Conservation (phyloP, 768 basidiomycete species). For the Boletus rubropictus region DNA sequence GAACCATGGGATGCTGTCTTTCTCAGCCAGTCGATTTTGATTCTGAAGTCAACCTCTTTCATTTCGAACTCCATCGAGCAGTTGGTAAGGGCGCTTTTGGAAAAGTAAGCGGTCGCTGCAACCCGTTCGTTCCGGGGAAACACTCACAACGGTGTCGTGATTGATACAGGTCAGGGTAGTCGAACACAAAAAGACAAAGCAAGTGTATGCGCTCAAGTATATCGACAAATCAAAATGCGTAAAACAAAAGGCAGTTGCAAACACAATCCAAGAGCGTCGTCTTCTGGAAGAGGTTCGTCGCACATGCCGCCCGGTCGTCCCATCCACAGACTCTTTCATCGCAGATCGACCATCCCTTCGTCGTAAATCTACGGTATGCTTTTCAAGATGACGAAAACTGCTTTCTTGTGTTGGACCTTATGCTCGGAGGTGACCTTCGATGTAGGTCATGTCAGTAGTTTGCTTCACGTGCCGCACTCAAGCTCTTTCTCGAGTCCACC, state of each 20-base stretch:
- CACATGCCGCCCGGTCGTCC: background rate
- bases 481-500: constrained; percentile 55
- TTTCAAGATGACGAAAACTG: constrained; percentile 98
- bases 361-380: constrained; percentile 88
- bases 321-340: constrained; percentile 7
- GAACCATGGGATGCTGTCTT: constrained; percentile 54
- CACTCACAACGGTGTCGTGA: constrained; percentile 1
- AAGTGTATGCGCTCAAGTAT: constrained; percentile 94
- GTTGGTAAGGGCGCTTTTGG: constrained; percentile 98
- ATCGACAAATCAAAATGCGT: constrained; percentile 94
- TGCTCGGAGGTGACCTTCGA: constrained; percentile 92
- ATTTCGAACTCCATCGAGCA: constrained; percentile 92
- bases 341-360: constrained; percentile 83
- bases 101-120: constrained; percentile 53
- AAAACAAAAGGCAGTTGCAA: constrained; percentile 85
- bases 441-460: constrained; percentile 45
- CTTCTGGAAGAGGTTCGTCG: constrained; percentile 79
- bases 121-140: constrained; percentile 1
- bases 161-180: constrained; percentile 81
- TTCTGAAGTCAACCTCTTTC: constrained; percentile 81
- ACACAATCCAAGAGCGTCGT: constrained; percentile 90
- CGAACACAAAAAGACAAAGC: constrained; percentile 89
- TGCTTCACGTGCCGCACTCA: background rate
- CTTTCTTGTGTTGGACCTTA: constrained; percentile 95
- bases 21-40: constrained; percentile 83